Evolutionary conservation across 192 early-diverging fungal genomes (phyloP).

Genomic region (Physocladia obscura): DNA sequence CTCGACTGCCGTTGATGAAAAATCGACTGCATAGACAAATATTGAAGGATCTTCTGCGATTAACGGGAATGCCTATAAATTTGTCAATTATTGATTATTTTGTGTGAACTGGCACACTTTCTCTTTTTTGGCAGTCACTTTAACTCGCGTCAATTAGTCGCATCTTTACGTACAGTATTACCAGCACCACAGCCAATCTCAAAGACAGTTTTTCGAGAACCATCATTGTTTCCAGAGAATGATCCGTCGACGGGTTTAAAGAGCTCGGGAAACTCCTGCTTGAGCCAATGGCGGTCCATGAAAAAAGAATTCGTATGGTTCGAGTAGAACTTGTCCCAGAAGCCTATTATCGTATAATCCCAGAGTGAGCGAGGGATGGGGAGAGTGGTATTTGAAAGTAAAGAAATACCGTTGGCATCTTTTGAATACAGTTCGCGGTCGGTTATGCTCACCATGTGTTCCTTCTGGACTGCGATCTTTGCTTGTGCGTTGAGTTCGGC

Average conservation of each 20-base stretch:
- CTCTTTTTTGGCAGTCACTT: neutral
- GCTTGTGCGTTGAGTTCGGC: slow-evolving; percentile 75
- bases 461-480: slow-evolving; percentile 72
- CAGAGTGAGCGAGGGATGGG: slow-evolving; percentile 41
- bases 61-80: slow-evolving; percentile 72
- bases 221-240: slow-evolving; percentile 18
- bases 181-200: slow-evolving; percentile 99
- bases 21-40: slow-evolving; percentile 93
- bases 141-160: neutral
- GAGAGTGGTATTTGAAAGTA: neutral
- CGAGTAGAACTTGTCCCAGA: slow-evolving; percentile 62
- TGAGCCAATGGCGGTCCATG: slow-evolving; percentile 64
- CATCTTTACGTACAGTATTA: neutral
- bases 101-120: neutral
- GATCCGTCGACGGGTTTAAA: slow-evolving; percentile 37
- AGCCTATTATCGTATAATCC: slow-evolving; percentile 70
- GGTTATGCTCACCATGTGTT: slow-evolving; percentile 67
- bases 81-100: neutral
- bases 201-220: slow-evolving; percentile 51
- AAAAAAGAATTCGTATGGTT: slow-evolving; percentile 60
- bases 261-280: slow-evolving; percentile 53
- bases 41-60: slow-evolving; percentile 69
- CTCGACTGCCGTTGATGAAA: slow-evolving; percentile 82
- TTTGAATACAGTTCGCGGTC: slow-evolving; percentile 17
- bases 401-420: neutral